Evolutionary conservation across 345 rosid species (phyloP), one percentile per base, ranked within the genome.

Genomic region (Salix suchowensis): DNA sequence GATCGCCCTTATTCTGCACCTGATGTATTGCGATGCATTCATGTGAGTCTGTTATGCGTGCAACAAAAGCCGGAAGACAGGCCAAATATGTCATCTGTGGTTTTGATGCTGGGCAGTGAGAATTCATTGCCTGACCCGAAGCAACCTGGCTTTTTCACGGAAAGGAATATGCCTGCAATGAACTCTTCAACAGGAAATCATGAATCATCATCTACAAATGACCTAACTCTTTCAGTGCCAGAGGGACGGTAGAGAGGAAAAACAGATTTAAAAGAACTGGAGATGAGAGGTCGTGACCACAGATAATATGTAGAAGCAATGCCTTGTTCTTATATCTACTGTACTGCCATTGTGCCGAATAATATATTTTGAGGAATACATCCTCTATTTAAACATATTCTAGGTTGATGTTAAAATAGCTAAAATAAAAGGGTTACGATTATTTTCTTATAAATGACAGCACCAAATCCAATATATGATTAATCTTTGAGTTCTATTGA

Each of bases 121-220:
- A 24, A 21, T 37, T 3, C 32, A 7, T 73, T 60, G 67, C 67
- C 76, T 37, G n/a, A 7, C 23, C 76, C 76, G 2, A 60, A 73
- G 32, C 67, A 73, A 10, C 68, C 67, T 14, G 76, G 67, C 4
- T 73, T 73, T 39, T 73, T 60, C 19, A 73, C 1, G 36, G 76
- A 26, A 5, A 58, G 24, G 7, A 24, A 11, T 61, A 4, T 23
- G 4, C 12, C 36, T 37, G 76, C 61, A 40, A 2, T 2, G 15
- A 23, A 12, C 18, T 1, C 7, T 23, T 37, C 67, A 30, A 6
- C 66, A 34, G 4, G 4, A 2, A 58, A 54, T 28, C 48, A 0
- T 0, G 50, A 72, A 36, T 6, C 76, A 2, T 1, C 2, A 14
- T n/a, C 68, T 11, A 1, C 4, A 10, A 73, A 72, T 72, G 75